Conservation (phyloP, 2,329 filamentous ascomycete genomes). For the Malbranchea cinnamomea region DNA sequence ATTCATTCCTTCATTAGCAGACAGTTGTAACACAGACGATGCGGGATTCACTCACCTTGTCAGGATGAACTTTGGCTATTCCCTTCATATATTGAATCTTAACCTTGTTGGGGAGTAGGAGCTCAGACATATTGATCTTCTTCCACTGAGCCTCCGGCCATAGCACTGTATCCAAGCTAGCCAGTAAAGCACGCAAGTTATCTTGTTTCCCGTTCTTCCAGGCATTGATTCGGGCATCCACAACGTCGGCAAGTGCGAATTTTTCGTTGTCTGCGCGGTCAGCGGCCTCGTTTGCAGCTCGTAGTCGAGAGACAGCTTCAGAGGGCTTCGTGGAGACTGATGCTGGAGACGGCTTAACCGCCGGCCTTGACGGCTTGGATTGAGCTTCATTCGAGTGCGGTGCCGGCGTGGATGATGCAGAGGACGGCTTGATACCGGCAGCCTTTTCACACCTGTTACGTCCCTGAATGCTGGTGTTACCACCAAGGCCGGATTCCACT, state of each 20-base stretch:
- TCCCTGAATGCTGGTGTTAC: constrained; percentile 66
- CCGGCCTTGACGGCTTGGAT: constrained; percentile 13
- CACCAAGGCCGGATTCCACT: constrained; percentile 76
- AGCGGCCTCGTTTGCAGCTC: constrained; percentile 70
- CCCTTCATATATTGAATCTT: constrained; percentile 99
- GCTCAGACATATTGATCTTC: constrained; percentile 84
- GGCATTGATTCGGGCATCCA: constrained; percentile 60
- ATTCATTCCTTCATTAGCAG: constrained; percentile 7
- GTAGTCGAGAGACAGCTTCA: constrained; percentile 67
- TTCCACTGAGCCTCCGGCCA: constrained; percentile 94
- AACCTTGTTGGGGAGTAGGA: constrained; percentile 86
- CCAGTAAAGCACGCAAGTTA: constrained; percentile 75
- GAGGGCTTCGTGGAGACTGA: constrained; percentile 35
- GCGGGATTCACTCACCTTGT: constrained; percentile 57
- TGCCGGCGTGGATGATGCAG: constrained; percentile 22
- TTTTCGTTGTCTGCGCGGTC: constrained; percentile 85
- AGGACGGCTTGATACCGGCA: constrained; percentile 47
- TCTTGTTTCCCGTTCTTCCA: constrained; percentile 91
- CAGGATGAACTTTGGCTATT: constrained; percentile 94
- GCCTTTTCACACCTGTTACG: constrained; percentile 82
- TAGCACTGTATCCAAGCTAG: constrained; percentile 73
- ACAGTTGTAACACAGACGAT: constrained; percentile 2
- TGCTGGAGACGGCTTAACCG: constrained; percentile 27
- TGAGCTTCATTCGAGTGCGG: constrained; percentile 17
- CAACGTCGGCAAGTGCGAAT: constrained; percentile 71